Percentiles rank a stretch among this genome's conserved stretches.
Conservation (phyloP, 2,329 filamentous ascomycete genomes). For the Trichoderma sp. region DNA sequence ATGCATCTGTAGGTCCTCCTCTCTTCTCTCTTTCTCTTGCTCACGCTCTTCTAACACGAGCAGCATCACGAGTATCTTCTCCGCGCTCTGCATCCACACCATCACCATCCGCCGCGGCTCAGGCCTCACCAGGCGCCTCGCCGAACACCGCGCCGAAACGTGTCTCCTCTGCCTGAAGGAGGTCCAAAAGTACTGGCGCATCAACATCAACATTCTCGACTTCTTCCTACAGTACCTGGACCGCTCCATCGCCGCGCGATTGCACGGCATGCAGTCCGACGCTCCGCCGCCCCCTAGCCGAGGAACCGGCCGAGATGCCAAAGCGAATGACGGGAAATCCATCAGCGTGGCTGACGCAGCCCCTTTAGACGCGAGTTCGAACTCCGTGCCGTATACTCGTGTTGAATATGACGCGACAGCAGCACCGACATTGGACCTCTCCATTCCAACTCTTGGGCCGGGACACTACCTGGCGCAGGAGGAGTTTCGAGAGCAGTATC, state of each 20-base stretch:
- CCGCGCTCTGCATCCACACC: conserved; percentile 44
- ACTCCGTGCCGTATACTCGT: background rate
- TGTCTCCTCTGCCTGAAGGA: conserved; percentile 45
- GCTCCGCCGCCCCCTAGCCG: background rate
- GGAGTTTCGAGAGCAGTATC: conserved; percentile 42
- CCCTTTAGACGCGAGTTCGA: background rate
- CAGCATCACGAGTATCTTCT: conserved; percentile 44
- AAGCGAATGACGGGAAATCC: background rate
- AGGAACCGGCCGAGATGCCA: conserved; percentile 13
- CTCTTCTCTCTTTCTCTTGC: background rate
- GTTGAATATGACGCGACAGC: background rate
- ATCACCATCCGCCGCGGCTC: conserved; percentile 41
- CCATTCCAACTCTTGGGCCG: conserved; percentile 11
- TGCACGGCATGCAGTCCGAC: conserved; percentile 34
- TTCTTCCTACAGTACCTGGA: conserved; percentile 45
- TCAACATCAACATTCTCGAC: conserved; percentile 46
- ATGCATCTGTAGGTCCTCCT: conserved; percentile 42
- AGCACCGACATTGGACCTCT: background rate
- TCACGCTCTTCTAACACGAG: background rate
- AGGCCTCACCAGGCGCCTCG: conserved; percentile 41
- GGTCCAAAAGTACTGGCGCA: conserved; percentile 46
- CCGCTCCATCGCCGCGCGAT: conserved; percentile 42
- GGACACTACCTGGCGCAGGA: conserved; percentile 30
- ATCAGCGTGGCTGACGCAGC: conserved; percentile 18
- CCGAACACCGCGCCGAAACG: conserved; percentile 44